A percentile compares a stretch with the other conserved stretches of the same genome.
Evolutionary conservation across 2,329 filamentous ascomycete species (phyloP).

Genomic region (Dactylella cylindrospora): DNA sequence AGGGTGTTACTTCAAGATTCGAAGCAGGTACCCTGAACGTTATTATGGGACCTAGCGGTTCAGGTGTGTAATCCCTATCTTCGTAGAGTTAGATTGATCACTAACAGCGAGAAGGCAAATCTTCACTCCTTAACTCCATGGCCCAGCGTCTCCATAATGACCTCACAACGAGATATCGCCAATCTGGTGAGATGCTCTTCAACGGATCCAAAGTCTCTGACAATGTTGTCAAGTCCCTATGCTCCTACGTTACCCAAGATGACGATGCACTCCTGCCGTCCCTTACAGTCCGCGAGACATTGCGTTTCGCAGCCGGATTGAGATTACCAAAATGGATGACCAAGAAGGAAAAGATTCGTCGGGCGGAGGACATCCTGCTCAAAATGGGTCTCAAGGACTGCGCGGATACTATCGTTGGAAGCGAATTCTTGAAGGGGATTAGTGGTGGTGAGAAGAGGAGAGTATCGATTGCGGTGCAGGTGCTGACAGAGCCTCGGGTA

Average conservation of each 20-base stretch:
- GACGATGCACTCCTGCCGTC: slow-evolving; percentile 74
- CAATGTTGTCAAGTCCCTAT: slow-evolving; percentile 69
- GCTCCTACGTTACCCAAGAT: slow-evolving; percentile 76
- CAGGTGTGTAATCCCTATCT: too few species aligned
- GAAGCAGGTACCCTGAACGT: slow-evolving; percentile 69
- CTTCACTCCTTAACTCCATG: slow-evolving; percentile 67
- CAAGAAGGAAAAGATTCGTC: slow-evolving; percentile 65
- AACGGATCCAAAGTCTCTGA: slow-evolving; percentile 69
- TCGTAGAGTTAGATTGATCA: too few species aligned
- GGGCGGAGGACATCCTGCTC: slow-evolving; percentile 70
- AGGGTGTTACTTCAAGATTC: slow-evolving; percentile 68
- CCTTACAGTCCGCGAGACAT: slow-evolving; percentile 73
- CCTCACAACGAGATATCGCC: slow-evolving; percentile 63
- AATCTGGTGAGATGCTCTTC: slow-evolving; percentile 66
- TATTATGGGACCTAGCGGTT: slow-evolving; percentile 74
- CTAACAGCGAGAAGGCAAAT: too few species aligned
- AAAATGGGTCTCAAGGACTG: slow-evolving; percentile 79
- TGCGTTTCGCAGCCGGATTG: slow-evolving; percentile 70
- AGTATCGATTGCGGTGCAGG: slow-evolving; percentile 75
- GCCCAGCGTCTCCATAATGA: slow-evolving; percentile 66
- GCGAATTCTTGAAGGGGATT: slow-evolving; percentile 72
- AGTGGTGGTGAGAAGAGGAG: slow-evolving; percentile 77
- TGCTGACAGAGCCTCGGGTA: slow-evolving; percentile 72
- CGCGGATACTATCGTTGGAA: slow-evolving; percentile 72
- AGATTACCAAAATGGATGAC: slow-evolving; percentile 71